phyloP scores from a whole-genome alignment of 495 filamentous ascomycete species.

The Neurospora sublineolata region DNA sequence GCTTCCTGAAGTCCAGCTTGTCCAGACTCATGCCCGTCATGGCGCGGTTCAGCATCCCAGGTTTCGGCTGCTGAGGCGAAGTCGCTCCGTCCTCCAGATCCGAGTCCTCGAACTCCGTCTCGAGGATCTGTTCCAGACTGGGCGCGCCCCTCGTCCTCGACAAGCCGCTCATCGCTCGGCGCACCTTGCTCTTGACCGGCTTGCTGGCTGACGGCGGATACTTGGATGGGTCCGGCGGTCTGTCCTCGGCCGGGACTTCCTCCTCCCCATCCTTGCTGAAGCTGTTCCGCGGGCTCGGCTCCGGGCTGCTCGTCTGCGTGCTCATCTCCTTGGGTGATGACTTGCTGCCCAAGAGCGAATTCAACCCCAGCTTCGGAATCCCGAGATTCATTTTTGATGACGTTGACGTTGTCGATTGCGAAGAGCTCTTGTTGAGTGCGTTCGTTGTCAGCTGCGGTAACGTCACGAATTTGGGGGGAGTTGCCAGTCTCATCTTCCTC shows the following conservation, averaged over 20 bases:
- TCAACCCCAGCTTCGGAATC: not conserved
- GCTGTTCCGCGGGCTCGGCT: not conserved
- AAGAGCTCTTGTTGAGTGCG: not conserved
- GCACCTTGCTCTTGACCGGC: not conserved
- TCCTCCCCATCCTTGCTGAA: not conserved
- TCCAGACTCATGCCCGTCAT: not conserved
- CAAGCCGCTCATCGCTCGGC: not conserved
- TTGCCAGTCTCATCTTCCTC: not conserved
- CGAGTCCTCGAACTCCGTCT: not conserved
- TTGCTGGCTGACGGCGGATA: not conserved
- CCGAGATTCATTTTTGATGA: not conserved
- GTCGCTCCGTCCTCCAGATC: not conserved
- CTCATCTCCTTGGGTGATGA: not conserved
- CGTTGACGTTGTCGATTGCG: not conserved
- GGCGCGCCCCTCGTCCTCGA: not conserved
- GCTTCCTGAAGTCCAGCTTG: not conserved
- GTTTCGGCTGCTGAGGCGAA: not conserved
- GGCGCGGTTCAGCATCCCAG: not conserved
- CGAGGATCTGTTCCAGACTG: not conserved
- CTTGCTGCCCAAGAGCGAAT: not conserved
- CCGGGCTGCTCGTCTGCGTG: not conserved
- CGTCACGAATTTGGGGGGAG: not conserved
- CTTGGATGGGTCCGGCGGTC: not conserved
- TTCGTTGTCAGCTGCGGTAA: not conserved
- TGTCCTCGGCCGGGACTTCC: not conserved